Evolutionary conservation across 768 basidiomycete species (phyloP), one percentile per base, ranked within the genome.

Genomic region (Strobilomyces dryophilus): DNA sequence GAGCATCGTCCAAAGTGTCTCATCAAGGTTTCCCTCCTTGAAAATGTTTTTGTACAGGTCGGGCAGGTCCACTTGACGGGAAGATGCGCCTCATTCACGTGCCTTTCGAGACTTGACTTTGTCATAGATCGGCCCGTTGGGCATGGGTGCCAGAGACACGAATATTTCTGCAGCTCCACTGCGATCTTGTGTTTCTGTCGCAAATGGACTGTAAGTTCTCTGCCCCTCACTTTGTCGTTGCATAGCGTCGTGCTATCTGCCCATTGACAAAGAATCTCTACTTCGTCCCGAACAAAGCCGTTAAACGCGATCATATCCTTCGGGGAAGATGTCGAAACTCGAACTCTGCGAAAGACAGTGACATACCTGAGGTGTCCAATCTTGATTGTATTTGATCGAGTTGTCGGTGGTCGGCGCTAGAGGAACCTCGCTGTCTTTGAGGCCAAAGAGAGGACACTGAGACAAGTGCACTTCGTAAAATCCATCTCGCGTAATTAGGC

Each of bases 291-390:
- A 15, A 42, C 14, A 35, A 8, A 8, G 1, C 26, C 17, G 7
- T 51, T 41, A 11, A 50, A 57, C 2, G 21, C 2, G 12, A 40
- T 57, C 27, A 35, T 51, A 42, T 57, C 55, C 55, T 51, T 35
- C 9, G 3, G 1, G 31, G 3, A 5, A 8, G 1, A 17, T 43
- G 14, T 15, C 43, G 14, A 40, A 43, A 12, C 17, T 1, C 9
- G 18, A 20, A 18, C 8, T 4, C 1, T 10, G 27, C 15, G n/a
- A 37, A 15, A 27, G 24, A 31, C 18, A 29, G 18, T 20, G 4
- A 34, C 45, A 26, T 42, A 58, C 56, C 29, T 11, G 20, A 12
- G 26, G 29, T 6, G 39, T n/a, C 51, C 47, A 58, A 8, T 36
- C 32, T 14, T 26, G 42, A 37, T 29, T 34, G 29, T 34, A 58